Base-by-base conservation (phyloP, 106 monocot genomes). In the Phalaenopsis aphrodite region DNA sequence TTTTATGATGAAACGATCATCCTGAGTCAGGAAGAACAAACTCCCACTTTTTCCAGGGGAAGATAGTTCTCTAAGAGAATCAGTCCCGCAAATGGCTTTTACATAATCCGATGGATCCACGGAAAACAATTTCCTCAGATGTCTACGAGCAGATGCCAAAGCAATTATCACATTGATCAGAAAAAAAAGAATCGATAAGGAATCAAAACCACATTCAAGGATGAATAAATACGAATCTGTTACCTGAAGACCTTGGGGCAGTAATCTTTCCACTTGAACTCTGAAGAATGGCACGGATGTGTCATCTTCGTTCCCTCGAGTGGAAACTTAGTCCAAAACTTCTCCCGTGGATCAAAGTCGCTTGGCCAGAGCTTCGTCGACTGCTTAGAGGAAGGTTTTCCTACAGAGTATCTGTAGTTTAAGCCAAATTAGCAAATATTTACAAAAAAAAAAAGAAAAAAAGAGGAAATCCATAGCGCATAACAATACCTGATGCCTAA, bases 211-310 rank as follows among this genome's bases (percentile, higher is more conserved):
- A 52, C 12, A 12, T 15, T 10, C 52, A 52, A 52, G 52, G 52
- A 30, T 30, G 30, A 10, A 2, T 52, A 12, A 52, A 52, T 52
- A 52, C 10, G 52, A 39, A 12, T 72, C 19, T 39, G 41, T 8
- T 30, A 88, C 91, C 91, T 88, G 85, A 91, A 91, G 42, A 91
- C 91, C 81, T 83, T 81, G 17, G 91, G 91, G 61, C 88, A 91
- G 67, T 91, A 91, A 43, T 91, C 91, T 85, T 91, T 91, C 91
- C 91, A 91, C 77, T 77, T 79, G 43, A 91, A 91, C 73, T 91
- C 91, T 1, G 76, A 56, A 14, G 91, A 87, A 39, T 87, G 83
- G 45, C 88, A 87, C 4, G 91, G 88, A 5, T 85, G 88, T 36
- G 91, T 91, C 41, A 78, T 67, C 82, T 91, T 91, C 18, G 91